These are phyloP conservation scores for Zygosaccharomyces bisporus DNA, from an alignment of 805 yeast species.

Conservation along the genomic window DNA sequence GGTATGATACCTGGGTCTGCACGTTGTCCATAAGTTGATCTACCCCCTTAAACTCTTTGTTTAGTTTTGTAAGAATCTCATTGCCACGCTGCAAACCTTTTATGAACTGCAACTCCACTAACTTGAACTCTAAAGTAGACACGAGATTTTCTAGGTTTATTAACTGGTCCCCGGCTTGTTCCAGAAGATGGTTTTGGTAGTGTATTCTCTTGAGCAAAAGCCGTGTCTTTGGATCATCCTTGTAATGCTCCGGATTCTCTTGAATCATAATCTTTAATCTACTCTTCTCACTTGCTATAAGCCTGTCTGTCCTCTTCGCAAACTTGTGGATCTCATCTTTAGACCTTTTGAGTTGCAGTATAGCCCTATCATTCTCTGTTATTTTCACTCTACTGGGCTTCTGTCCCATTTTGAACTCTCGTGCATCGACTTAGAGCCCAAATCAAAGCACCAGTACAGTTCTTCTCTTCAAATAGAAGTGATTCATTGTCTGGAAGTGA, in stretches of 20 bases:
- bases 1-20: conserved; percentile 76
- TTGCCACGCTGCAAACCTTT: conserved; percentile 81
- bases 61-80: conserved; percentile 66
- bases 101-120: conserved; percentile 80
- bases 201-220: conserved; percentile 70
- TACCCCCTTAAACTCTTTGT: conserved; percentile 74
- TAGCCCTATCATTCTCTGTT: conserved; percentile 81
- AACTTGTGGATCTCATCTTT: conserved; percentile 80
- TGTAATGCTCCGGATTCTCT: conserved; percentile 44
- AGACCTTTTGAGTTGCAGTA: conserved; percentile 81
- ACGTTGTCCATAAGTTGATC: conserved; percentile 80
- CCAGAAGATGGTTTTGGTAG: conserved; percentile 71
- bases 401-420: conserved; percentile 36
- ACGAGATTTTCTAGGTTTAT: conserved; percentile 76
- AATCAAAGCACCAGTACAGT: background rate
- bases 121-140: conserved; percentile 79
- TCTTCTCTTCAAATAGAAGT: background rate
- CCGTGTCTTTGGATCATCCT: conserved; percentile 51
- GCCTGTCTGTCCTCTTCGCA: conserved; percentile 46
- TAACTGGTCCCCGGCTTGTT: conserved; percentile 71
- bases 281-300: conserved; percentile 57
- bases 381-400: conserved; percentile 52
- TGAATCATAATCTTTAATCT: conserved; percentile 32
- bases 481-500: background rate
- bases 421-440: background rate